A percentile compares a stretch with the other conserved stretches of the same genome.
These are phyloP conservation scores for Chlamydomonas schloesseri DNA, from an alignment of 139 green algal species.

Conservation along the genomic window DNA sequence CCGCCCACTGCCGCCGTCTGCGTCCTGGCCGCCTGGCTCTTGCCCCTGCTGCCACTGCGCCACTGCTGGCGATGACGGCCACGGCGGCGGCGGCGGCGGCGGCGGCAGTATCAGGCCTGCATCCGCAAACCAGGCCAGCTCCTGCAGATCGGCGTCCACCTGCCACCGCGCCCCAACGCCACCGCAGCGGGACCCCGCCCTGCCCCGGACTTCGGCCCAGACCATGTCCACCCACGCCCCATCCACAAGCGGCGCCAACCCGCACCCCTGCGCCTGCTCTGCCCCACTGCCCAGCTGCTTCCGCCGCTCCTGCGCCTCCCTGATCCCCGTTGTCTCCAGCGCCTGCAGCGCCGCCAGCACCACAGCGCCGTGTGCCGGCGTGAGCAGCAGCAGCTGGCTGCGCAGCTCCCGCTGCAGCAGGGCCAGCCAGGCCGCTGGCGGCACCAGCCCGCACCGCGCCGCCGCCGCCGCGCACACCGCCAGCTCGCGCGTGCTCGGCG, in stretches of 20 bases:
- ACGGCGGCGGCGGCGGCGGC: background rate
- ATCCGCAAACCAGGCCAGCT: background rate
- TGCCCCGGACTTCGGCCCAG: background rate
- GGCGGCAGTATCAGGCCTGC: background rate
- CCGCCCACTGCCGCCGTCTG: too few relatives aligned
- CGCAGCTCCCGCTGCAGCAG: conserved; percentile 23
- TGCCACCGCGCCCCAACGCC: too few relatives aligned
- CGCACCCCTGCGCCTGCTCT: too few relatives aligned
- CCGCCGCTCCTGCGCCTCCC: too few relatives aligned
- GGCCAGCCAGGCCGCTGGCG: background rate
- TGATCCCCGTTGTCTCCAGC: too few relatives aligned
- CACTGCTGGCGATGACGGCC: too few relatives aligned
- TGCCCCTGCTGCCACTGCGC: too few relatives aligned
- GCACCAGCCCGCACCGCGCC: background rate
- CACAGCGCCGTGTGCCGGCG: background rate
- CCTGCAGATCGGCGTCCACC: background rate
- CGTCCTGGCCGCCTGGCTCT: too few relatives aligned
- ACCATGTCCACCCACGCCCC: background rate
- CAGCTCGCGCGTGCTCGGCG: background rate
- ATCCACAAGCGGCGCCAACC: background rate
- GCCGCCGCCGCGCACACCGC: conserved; percentile 11
- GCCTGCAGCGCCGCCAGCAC: background rate
- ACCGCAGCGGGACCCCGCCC: background rate
- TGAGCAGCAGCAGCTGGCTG: conserved; percentile 24
- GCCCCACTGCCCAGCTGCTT: background rate